Evolutionary conservation across 257 asterid species (phyloP), one percentile per base, ranked within the genome.

Genomic region (Przewalskia tangutica): DNA sequence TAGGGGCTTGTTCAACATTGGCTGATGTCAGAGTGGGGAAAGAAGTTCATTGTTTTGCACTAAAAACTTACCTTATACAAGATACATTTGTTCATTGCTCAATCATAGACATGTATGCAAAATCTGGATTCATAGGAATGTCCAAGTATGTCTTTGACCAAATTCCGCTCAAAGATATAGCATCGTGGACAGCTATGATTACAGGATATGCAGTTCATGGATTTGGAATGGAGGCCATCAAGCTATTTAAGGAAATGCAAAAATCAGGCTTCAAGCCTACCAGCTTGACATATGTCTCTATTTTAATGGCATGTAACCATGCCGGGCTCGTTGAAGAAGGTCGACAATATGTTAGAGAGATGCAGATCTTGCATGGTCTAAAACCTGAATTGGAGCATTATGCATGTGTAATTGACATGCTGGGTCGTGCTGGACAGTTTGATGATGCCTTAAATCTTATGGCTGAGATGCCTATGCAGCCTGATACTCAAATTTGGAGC

Each of bases 191-290:
- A 40, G 87, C 65, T 82, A 51, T 86, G 81, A 82, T 86, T 63
- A 71, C 87, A 3, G 89, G 89, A 11, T 82, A 78, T 59, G 89
- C 85, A 34, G 83, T 82, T 82, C 89, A 86, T 84, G 89, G 89
- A 64, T 42, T 63, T 79, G 89, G 89, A 16, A 63, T 60, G 48
- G 65, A 62, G 81, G 84, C 89, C 56, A 56, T 79, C 18, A 5
- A 71, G 18, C 84, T 86, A 80, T 86, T 77, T 23, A 70, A 36
- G 11, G 76, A 82, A 71, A 82, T 84, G 89, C 56, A 79, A 14
- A 50, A 67, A 63, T 77, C 13, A 0, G 87, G 84, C 66, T 13
- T 81, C 58, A 84, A 16, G 36, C 87, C 89, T 55, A 27, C 85
- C 60, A 63, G 79, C 46, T 84, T 59, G 48, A 86, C 89, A 17